A percentile compares a stretch with the other conserved stretches of the same genome.
Conservation (phyloP, 345 rosid genomes). For the Passiflora organensis region DNA sequence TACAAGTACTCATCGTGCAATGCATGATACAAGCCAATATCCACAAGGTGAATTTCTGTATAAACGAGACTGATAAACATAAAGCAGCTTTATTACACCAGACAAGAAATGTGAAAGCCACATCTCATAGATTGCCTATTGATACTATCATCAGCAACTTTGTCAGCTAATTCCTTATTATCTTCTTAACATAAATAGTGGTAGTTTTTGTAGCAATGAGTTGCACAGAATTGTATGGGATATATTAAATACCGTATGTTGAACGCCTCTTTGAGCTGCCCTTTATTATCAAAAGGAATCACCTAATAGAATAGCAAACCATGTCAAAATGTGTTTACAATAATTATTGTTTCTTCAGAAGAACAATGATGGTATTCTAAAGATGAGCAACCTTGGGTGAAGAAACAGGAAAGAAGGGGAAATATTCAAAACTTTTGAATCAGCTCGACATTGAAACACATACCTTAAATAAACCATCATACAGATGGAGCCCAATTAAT, state of each 20-base stretch:
- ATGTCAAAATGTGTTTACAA: not conserved
- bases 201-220: not conserved
- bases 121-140: too few species aligned
- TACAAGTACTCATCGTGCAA: too few species aligned
- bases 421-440: not conserved
- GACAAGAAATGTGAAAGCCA: too few species aligned
- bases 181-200: not conserved
- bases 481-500: constrained; percentile 88
- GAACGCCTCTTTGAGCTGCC: constrained; percentile 90
- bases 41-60: too few species aligned
- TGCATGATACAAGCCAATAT: too few species aligned
- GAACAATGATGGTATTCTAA: too few species aligned
- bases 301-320: constrained; percentile 42
- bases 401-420: too few species aligned
- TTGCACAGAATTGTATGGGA: not conserved
- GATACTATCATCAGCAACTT: not conserved
- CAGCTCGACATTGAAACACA: not conserved
- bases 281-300: constrained; percentile 93
- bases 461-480: constrained; percentile 97
- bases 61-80: too few species aligned
- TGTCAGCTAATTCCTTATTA: not conserved
- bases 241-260: constrained; percentile 59
- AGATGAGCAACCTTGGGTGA: too few species aligned
- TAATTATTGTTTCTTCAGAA: not conserved
- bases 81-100: too few species aligned